Base-by-base conservation (phyloP, 371 early-diverging fungal genomes). In the Circinella minor region DNA sequence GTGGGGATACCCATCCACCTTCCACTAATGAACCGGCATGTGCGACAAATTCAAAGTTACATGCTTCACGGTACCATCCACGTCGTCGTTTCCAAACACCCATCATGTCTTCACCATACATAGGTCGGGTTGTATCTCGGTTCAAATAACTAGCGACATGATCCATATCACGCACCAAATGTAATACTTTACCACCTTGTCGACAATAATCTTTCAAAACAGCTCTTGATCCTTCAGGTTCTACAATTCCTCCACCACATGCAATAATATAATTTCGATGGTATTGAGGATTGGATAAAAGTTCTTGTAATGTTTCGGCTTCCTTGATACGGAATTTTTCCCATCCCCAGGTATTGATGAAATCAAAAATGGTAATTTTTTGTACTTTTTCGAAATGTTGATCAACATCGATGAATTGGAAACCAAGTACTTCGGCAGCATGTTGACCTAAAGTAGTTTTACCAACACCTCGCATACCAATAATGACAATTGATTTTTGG, bases 381-480 rank as follows among this genome's bases (percentile, higher is more conserved):
- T 90, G 81, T 0, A 77, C 76, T 20, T 73, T 59, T 81, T 96
- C 96, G 69, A 97, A 84, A 71, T 94, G 87, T 4, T 87, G 87
- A 78, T 99, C 99, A 68, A 97, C 88, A 76, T 99, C 99, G 13
- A 97, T 79, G 73, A 96, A 97, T 27, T 82, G 71, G 11, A 91
- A 90, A 4, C 87, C 83, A 34, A 97, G 78, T 0, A 77, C 75
- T 36, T 77, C 78, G 4, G 97, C 94, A 4, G 92, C 92, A 36
- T 89, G 83, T 37, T 81, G 85, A 18, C 98, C 97, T 71, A 96
- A 62, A 3, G 94, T 89, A 0, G 98, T 94, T 82, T 99, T 99
- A 57, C 99, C 99, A 3, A 91, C 97, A 18, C 98, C 98, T 65
- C 99, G 93, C 99, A 99, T 98, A 55, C 99, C 99, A 69, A 98